Evolutionary conservation across 2,329 filamentous ascomycete genomes (phyloP).

Genomic region (Teratosphaeria nubilosa): DNA sequence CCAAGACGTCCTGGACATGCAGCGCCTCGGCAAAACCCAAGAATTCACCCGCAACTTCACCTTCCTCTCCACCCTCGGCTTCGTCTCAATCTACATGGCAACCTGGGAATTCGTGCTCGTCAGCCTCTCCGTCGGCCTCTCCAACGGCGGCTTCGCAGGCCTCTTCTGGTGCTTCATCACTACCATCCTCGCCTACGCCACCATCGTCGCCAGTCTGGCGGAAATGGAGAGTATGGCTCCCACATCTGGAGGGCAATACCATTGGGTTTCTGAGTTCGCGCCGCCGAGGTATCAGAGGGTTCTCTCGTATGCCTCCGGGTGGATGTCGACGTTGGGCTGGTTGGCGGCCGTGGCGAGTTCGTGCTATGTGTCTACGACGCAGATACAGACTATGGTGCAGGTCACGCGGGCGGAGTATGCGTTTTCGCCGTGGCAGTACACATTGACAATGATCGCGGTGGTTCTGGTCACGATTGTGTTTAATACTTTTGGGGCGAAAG

Average conservation of each 20-base stretch:
- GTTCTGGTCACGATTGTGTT: constrained; percentile 27
- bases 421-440: constrained; percentile 2
- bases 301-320: constrained; percentile 17
- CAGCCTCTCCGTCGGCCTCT: constrained; percentile 19
- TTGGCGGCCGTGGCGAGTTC: constrained; percentile 24
- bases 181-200: constrained; percentile 23
- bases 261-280: constrained; percentile 22
- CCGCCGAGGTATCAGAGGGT: constrained; percentile 21
- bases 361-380: constrained; percentile 10
- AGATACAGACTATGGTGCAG: constrained; percentile 24
- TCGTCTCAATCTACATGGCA: constrained; percentile 27
- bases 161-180: constrained; percentile 25
- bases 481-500: constrained; percentile 22
- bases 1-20: constrained; percentile 1
- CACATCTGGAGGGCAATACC: constrained; percentile 14
- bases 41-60: constrained; percentile 1
- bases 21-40: constrained; percentile 2
- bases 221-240: constrained; percentile 24
- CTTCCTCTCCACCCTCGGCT: constrained; percentile 16
- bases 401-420: background rate
- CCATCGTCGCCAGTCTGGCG: constrained; percentile 24
- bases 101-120: constrained; percentile 24
- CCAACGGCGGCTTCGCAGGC: constrained; percentile 23
- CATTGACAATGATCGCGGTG: constrained; percentile 19
- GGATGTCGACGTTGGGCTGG: constrained; percentile 30